phyloP scores from a whole-genome alignment of 2,329 filamentous ascomycete genomes.

The Xylariaceae sp. region DNA sequence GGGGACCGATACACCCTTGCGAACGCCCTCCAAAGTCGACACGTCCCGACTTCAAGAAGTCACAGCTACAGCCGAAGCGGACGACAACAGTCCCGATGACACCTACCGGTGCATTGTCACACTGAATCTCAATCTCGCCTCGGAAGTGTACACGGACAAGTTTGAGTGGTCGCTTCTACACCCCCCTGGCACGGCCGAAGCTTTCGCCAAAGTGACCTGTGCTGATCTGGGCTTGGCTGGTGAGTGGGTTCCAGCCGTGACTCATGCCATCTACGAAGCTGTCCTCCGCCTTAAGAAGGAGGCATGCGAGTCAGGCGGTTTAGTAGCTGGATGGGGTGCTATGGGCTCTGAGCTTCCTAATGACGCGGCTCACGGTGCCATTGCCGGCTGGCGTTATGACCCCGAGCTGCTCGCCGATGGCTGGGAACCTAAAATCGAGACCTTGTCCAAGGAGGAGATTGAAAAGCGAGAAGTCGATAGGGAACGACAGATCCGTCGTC shows the following conservation, averaged over 20 bases:
- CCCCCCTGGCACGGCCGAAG: constrained; percentile 83
- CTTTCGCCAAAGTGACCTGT: constrained; percentile 88
- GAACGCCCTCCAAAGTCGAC: constrained; percentile 45
- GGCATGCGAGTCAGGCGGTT: constrained; percentile 82
- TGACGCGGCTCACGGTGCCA: constrained; percentile 73
- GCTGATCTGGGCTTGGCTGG: constrained; percentile 82
- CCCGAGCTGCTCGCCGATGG: constrained; percentile 80
- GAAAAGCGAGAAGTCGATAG: constrained; percentile 94
- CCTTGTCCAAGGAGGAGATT: constrained; percentile 89
- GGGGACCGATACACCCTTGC: constrained; percentile 53
- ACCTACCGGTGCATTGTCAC: constrained; percentile 90
- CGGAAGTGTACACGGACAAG: constrained; percentile 89
- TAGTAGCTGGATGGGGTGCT: constrained; percentile 68
- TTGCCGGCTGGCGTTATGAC: constrained; percentile 93
- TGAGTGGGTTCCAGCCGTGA: constrained; percentile 92
- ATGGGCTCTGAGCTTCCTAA: constrained; percentile 74
- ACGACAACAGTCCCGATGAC: constrained; percentile 83
- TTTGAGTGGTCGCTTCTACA: constrained; percentile 97
- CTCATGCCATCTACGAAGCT: constrained; percentile 95
- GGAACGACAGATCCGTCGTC: constrained; percentile 79
- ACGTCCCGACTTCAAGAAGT: constrained; percentile 50
- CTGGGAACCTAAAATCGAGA: constrained; percentile 79
- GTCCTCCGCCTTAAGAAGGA: constrained; percentile 92
- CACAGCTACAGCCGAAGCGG: constrained; percentile 63
- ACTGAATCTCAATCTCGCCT: constrained; percentile 85